Evolutionary conservation across 495 filamentous ascomycete genomes (phyloP), one percentile per base, ranked within the genome.

Genomic region (Cercophora samala): DNA sequence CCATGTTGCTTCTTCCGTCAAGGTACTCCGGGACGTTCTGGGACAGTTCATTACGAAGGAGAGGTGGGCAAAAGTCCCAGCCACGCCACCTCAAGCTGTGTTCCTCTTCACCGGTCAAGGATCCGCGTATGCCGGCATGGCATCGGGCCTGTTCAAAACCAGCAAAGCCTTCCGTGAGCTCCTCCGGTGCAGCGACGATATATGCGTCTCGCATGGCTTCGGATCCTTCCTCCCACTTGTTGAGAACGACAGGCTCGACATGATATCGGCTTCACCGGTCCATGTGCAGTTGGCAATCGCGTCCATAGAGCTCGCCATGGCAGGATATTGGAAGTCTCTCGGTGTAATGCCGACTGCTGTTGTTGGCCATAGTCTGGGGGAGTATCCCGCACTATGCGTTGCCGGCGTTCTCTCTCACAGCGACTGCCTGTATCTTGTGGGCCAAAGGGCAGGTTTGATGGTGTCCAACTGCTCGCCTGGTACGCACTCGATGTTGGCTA

Each of bases 281-380:
- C 83, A 89, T 24, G 87, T 90, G 17, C 92, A 96, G 73, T 80
- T 95, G 29, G 90, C 87, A 19, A 83, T 90, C 22, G 85, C 85
- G n/a, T 91, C 87, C 64, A 83, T 95, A 62, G 89, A 97, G 74
- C 92, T 96, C 82, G 91, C 92, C 8, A 79, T 95, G 58, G 87
- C 90, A 21, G 87, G 85, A 65, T 84, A 91, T 59, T 96, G 92
- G 92, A 75, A 72, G 26, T 87, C 90, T 5, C 86, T 90, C 81
- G 92, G 90, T 46, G 80, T 95, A 59, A 85, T 75, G 15, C 93
- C 93, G n/a, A 78, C 83, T 63, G 87, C 87, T 58, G 91, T 96
- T 3, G 80, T 96, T 42, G 93, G 93, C 17, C 93, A 97, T 78
- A 93, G 90, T 73, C 74, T 85, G 1, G 93, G 93, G 64, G 92